Base-by-base conservation (phyloP, 352 stramenopile species). In the Globisporangium middletonii region DNA sequence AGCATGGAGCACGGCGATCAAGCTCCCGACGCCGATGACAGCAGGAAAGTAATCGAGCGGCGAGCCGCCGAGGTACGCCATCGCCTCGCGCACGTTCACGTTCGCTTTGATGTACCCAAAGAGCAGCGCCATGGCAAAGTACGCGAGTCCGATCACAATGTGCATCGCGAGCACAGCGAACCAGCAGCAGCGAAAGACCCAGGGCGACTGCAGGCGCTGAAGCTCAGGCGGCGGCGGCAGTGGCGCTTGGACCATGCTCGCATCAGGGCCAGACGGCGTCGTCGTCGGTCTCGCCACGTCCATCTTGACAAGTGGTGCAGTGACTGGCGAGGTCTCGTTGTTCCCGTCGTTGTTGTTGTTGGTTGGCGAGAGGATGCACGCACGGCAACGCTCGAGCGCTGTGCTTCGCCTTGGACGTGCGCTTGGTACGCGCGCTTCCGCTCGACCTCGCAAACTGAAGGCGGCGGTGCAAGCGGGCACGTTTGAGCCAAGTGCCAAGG, bases 111-210 rank as follows among this genome's bases (percentile, higher is more conserved):
- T 49, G 44, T 59, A 59, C 53, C 16, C 43, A 33, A 28, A 43
- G 28, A 59, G 53, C 19, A 18, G 27, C n/a, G 30, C 53, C 19
- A 51, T 41, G 44, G 45, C 13, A 8, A 30, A 27, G 53, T 52
- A 59, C n/a, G 53, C 43, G 43, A 53, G 38, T 13, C 26, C 30
- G 43, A 51, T 33, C 42, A 48, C 9, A 5, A 11, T 13, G 53
- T 59, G 53, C 6, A 59, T 59, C 42, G 13, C 12, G 28, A 59
- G n/a, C 28, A 59, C 30, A 6, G 30, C 43, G 43, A 59, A 11
- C 43, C 43, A 52, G 7, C 53, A 46, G 30, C 43, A 52, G 30
- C n/a, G 26, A 19, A 59, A 59, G 26, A 41, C n/a, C 44, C 42
- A 59, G 28, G 28, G 33, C 3, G 33, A 38, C 33, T 38, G 33